Evolutionary conservation across 1,284 basidiomycete genomes (phyloP).

Genomic region (Pisolithus thermaeus): DNA sequence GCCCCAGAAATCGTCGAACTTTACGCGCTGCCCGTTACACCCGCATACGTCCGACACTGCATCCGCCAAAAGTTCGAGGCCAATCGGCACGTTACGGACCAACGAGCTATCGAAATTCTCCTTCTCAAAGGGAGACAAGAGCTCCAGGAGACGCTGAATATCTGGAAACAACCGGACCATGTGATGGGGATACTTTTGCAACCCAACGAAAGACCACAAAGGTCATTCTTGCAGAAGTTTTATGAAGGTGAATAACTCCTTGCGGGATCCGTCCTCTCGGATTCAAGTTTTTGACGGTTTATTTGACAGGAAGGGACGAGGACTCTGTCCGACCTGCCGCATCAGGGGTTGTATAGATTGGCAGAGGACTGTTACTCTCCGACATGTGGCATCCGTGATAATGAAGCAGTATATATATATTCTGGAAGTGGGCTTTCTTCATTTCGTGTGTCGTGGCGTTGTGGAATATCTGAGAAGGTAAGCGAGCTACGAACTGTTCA

Average conservation of each 20-base stretch:
- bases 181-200: slow-evolving; percentile 61
- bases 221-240: slow-evolving; percentile 83
- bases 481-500: no score
- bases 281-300: neutral
- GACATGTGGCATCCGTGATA: no score
- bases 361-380: neutral
- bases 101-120: slow-evolving; percentile 82
- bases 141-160: slow-evolving; percentile 93
- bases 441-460: no score
- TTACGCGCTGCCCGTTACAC: slow-evolving; percentile 82
- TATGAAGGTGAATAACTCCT: slow-evolving; percentile 58
- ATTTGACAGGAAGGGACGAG: slow-evolving; percentile 46
- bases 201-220: slow-evolving; percentile 43
- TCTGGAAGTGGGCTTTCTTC: no score
- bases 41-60: slow-evolving; percentile 76
- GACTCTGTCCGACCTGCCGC: slow-evolving; percentile 32
- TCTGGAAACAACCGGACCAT: slow-evolving; percentile 86
- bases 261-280: neutral
- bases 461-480: no score
- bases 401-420: no score
- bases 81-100: slow-evolving; percentile 80
- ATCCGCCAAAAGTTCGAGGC: slow-evolving; percentile 87
- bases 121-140: slow-evolving; percentile 85
- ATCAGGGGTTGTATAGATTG: neutral
- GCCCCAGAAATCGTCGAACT: slow-evolving; percentile 86